Conservation (phyloP, 139 green algal genomes). For the Gonium pectorale region DNA sequence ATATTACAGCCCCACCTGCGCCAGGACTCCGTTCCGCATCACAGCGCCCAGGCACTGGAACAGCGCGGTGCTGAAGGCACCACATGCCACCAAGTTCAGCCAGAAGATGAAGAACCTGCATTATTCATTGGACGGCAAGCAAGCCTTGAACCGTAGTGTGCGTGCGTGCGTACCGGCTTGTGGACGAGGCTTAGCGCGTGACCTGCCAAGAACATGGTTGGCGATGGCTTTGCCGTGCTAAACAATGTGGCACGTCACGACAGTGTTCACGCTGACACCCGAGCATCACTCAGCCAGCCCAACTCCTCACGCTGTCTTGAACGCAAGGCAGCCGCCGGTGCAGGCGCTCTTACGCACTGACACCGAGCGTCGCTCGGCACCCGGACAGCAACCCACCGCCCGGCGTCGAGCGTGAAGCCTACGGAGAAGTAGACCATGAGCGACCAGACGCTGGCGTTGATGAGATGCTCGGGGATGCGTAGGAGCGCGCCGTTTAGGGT, state of each 20-base stretch:
- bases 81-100: constrained; percentile 48
- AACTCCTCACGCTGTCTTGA: neutral
- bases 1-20: constrained; percentile 33
- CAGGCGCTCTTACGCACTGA: neutral
- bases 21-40: constrained; percentile 39
- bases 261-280: neutral
- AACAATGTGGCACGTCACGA: neutral
- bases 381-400: neutral
- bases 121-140: too few species aligned
- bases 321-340: neutral
- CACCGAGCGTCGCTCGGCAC: neutral
- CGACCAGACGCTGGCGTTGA: constrained; percentile 68
- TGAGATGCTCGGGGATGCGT: constrained; percentile 68
- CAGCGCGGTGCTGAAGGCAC: constrained; percentile 56
- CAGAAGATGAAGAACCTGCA: constrained; percentile 69
- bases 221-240: too few species aligned
- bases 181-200: too few species aligned
- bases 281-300: neutral
- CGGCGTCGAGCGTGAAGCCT: constrained; percentile 50
- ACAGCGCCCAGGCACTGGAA: constrained; percentile 71
- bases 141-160: too few species aligned
- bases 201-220: neutral
- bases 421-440: constrained; percentile 77
- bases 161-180: neutral
- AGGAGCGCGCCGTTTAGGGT: constrained; percentile 33